These are phyloP conservation scores for Penicillium crustosum DNA, from an alignment of 2,329 filamentous ascomycete species.

Conservation along the genomic window DNA sequence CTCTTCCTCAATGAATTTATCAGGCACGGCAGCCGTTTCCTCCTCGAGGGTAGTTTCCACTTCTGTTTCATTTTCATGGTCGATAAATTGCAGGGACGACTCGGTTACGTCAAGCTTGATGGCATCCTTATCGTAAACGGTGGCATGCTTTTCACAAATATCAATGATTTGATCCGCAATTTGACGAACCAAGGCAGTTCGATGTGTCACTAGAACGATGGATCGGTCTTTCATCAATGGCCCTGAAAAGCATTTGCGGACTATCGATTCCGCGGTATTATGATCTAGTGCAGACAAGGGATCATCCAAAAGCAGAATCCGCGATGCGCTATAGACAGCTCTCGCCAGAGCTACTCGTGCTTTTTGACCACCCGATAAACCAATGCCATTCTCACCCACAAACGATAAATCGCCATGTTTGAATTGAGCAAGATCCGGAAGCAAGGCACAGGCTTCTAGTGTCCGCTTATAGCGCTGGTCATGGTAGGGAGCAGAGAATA, in stretches of 20 bases:
- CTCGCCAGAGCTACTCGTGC: constrained; percentile 61
- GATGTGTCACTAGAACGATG: constrained; percentile 63
- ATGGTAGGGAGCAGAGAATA: constrained; percentile 67
- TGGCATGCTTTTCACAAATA: constrained; percentile 61
- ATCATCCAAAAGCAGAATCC: constrained; percentile 59
- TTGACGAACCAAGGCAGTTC: constrained; percentile 68
- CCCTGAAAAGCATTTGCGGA: constrained; percentile 57
- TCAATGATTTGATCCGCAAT: constrained; percentile 73
- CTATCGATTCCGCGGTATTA: constrained; percentile 63
- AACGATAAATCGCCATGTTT: constrained; percentile 63
- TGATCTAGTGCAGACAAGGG: constrained; percentile 62
- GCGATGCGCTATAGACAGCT: constrained; percentile 58
- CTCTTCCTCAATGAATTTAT: constrained; percentile 80
- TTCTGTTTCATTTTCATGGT: constrained; percentile 21
- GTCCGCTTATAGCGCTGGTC: constrained; percentile 67
- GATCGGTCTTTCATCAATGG: constrained; percentile 55
- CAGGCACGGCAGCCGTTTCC: constrained; percentile 57
- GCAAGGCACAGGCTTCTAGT: constrained; percentile 62
- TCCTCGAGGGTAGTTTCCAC: constrained; percentile 42
- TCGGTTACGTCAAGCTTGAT: constrained; percentile 45
- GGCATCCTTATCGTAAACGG: constrained; percentile 50
- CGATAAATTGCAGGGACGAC: constrained; percentile 10
- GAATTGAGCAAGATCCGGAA: constrained; percentile 62
- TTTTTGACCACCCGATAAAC: constrained; percentile 62
- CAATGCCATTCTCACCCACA: constrained; percentile 62